Evolutionary conservation across 768 basidiomycete genomes (phyloP).

Genomic region (Rhizopogon sp.): DNA sequence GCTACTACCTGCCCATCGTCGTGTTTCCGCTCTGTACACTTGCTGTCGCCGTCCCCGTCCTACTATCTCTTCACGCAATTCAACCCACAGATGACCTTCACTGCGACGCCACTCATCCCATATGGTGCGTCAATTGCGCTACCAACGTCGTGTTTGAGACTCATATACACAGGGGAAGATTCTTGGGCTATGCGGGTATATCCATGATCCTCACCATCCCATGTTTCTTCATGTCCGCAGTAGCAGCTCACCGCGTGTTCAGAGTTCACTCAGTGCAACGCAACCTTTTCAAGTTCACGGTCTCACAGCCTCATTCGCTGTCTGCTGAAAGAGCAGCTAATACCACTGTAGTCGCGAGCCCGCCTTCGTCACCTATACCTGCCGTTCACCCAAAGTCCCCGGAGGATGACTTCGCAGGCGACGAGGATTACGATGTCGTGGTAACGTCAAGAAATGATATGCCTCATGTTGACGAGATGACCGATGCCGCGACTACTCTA

Average conservation of each 20-base stretch:
- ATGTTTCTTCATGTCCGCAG: constrained; percentile 40
- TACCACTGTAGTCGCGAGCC: constrained; percentile 11
- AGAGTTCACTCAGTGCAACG: constrained; percentile 19
- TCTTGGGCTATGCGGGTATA: constrained; percentile 58
- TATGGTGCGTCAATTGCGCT: constrained; percentile 40
- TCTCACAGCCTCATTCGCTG: neutral
- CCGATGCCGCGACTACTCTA: neutral
- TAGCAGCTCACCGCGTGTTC: constrained; percentile 11
- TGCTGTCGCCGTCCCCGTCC: constrained; percentile 35
- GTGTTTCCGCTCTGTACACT: constrained; percentile 45
- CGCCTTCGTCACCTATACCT: constrained; percentile 15
- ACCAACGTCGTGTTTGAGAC: neutral
- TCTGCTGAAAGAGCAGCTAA: neutral
- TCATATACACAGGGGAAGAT: constrained; percentile 45
- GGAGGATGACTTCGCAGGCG: neutral
- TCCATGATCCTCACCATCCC: constrained; percentile 50
- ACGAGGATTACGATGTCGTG: neutral
- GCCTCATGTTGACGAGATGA: neutral
- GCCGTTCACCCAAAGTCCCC: constrained; percentile 5
- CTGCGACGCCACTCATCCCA: constrained; percentile 54
- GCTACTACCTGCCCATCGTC: constrained; percentile 40
- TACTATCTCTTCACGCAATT: constrained; percentile 40
- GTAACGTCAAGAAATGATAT: neutral
- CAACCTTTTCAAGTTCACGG: neutral
- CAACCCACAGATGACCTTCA: constrained; percentile 46